phyloP scores from a whole-genome alignment of 306 rosid species.

The Corylus americana region DNA sequence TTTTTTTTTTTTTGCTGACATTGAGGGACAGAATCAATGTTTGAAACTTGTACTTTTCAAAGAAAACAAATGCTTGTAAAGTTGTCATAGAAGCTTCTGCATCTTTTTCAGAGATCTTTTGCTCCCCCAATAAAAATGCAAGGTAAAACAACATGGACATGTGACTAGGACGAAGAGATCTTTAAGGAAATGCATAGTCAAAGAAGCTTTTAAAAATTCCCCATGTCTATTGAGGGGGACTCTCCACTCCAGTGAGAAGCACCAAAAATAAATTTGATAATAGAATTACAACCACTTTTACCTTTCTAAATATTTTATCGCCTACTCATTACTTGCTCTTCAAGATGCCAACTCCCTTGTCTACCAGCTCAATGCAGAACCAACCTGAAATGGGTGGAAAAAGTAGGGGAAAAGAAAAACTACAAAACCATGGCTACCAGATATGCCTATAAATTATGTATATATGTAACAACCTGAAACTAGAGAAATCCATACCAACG shows the following conservation, averaged over 20 bases:
- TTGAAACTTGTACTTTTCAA: slow-evolving; percentile 30
- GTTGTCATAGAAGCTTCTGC: slow-evolving; percentile 24
- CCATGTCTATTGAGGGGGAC: background rate
- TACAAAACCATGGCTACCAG: slow-evolving; percentile 11
- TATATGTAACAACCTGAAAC: slow-evolving; percentile 33
- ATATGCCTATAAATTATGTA: slow-evolving; percentile 37
- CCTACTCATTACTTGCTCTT: slow-evolving; percentile 25
- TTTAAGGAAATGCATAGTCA: slow-evolving; percentile 17
- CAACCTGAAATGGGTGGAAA: slow-evolving; percentile 28
- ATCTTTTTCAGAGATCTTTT: slow-evolving; percentile 18
- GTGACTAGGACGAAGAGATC: slow-evolving; percentile 12
- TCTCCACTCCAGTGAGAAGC: slow-evolving; percentile 18
- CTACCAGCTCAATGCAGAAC: slow-evolving; percentile 24
- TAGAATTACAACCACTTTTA: slow-evolving; percentile 32
- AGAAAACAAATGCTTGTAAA: slow-evolving; percentile 15
- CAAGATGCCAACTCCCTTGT: slow-evolving; percentile 32
- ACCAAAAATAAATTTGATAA: slow-evolving; percentile 9
- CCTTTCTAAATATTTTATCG: slow-evolving; percentile 37
- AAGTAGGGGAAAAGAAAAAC: slow-evolving; percentile 22
- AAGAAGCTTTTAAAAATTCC: slow-evolving; percentile 6
- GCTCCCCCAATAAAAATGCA: slow-evolving; percentile 21
- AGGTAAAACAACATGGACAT: slow-evolving; percentile 21
- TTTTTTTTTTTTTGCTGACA: slow-evolving; percentile 2
- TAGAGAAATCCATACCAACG: slow-evolving; percentile 34
- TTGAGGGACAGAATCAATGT: slow-evolving; percentile 31